Conservation (phyloP, 2,329 filamentous ascomycete species). For the Tetracladium maxilliforme region DNA sequence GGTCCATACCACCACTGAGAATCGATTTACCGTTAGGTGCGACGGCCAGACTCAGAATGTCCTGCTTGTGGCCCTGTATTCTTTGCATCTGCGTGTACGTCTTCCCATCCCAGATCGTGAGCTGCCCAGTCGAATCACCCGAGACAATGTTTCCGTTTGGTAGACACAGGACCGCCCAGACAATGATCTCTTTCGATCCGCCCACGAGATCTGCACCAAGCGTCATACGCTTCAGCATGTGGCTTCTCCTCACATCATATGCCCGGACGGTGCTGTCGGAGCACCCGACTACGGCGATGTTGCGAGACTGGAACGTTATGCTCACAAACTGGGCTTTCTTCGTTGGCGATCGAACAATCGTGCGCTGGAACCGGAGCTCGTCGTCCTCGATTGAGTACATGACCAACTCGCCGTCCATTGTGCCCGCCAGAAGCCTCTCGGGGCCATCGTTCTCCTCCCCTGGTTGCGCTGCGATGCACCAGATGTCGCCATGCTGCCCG, state of each 20-base stretch:
- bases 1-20: conserved; percentile 84
- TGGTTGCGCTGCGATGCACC: conserved; percentile 88
- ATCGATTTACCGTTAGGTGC: conserved; percentile 71
- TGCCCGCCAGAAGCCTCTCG: conserved; percentile 65
- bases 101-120: conserved; percentile 87
- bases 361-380: conserved; percentile 65
- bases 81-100: conserved; percentile 81
- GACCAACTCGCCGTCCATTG: conserved; percentile 79
- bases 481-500: conserved; percentile 90
- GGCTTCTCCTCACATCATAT: conserved; percentile 71
- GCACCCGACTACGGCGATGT: conserved; percentile 77
- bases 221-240: conserved; percentile 67
- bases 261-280: conserved; percentile 93
- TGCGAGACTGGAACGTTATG: conserved; percentile 74
- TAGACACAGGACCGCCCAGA: conserved; percentile 87
- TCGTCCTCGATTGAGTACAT: conserved; percentile 76
- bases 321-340: conserved; percentile 85
- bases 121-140: conserved; percentile 85
- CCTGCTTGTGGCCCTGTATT: conserved; percentile 75
- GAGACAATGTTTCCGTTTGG: conserved; percentile 83
- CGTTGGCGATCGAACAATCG: conserved; percentile 60
- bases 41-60: conserved; percentile 76
- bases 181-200: conserved; percentile 71
- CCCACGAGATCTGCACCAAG: conserved; percentile 65
- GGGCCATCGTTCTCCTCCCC: conserved; percentile 8